Conservation (phyloP, 2,329 filamentous ascomycete genomes). For the Kalaharituber pfeilii region DNA sequence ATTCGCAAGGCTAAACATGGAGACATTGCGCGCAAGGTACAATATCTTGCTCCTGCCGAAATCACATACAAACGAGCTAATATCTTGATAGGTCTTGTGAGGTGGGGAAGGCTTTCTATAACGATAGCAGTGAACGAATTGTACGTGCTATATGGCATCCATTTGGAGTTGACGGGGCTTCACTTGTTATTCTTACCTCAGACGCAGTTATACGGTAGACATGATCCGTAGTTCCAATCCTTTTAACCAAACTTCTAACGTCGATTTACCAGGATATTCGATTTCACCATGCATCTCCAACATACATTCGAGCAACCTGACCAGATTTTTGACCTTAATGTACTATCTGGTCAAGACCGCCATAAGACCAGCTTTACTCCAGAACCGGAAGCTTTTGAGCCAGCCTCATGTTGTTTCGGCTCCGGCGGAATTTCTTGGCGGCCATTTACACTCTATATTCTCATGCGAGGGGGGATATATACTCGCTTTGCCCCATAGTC, state of each 20-base stretch:
- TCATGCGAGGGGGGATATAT: constrained; percentile 86
- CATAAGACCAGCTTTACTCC: constrained; percentile 65
- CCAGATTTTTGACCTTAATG: constrained; percentile 54
- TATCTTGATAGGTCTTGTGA: constrained; percentile 11
- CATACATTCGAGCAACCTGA: constrained; percentile 15
- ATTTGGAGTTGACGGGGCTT: constrained; percentile 61
- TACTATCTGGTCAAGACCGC: constrained; percentile 56
- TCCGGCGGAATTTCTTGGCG: constrained; percentile 63
- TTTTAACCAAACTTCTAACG: constrained; percentile 58
- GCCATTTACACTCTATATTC: constrained; percentile 88
- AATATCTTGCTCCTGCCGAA: not conserved
- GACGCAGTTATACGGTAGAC: constrained; percentile 78
- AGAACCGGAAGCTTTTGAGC: constrained; percentile 83
- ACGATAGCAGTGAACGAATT: constrained; percentile 27
- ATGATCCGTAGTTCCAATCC: constrained; percentile 61
- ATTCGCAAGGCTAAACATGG: not conserved
- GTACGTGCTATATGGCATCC: constrained; percentile 84
- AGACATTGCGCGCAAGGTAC: not conserved
- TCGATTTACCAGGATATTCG: constrained; percentile 9
- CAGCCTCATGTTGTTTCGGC: constrained; percentile 78
- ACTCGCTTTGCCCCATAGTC: constrained; percentile 77
- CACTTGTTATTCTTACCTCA: constrained; percentile 71
- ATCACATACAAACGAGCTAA: not conserved
- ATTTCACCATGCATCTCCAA: constrained; percentile 16
- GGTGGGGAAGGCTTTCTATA: constrained; percentile 13